phyloP scores from a whole-genome alignment of 345 rosid genomes.

The Acer negundo region DNA sequence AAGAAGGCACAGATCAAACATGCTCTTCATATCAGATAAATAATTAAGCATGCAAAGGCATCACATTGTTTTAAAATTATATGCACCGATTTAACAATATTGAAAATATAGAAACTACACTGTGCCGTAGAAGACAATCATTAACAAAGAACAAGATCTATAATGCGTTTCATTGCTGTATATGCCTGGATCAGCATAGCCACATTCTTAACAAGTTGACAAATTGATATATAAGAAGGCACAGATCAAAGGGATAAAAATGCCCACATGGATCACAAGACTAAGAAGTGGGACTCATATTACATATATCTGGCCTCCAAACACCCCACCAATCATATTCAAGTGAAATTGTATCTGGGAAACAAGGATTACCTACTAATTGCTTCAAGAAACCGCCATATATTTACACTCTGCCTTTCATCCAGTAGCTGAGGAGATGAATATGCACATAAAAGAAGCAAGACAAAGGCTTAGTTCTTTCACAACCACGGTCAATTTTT shows the following conservation, averaged over 20 bases:
- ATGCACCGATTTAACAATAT: neutral
- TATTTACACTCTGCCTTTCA: constrained; percentile 75
- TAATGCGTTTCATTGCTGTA: neutral
- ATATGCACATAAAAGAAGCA: constrained; percentile 19
- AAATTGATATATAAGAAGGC: neutral
- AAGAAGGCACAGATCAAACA: too few species aligned
- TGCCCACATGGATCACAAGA: neutral
- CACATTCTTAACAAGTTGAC: neutral
- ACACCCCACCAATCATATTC: neutral
- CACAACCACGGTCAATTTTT: neutral
- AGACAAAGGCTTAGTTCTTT: constrained; percentile 7
- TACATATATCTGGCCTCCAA: neutral
- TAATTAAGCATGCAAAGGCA: neutral
- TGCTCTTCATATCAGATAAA: neutral
- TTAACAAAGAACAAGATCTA: neutral
- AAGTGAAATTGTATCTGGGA: neutral
- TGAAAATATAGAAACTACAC: neutral
- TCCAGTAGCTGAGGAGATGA: constrained; percentile 62
- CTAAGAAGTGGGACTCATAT: neutral
- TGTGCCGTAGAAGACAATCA: neutral
- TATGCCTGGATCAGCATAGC: neutral
- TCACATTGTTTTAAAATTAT: neutral
- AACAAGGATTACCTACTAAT: constrained; percentile 60
- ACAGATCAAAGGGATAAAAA: neutral
- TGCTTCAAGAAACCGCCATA: constrained; percentile 90